These are phyloP conservation scores for Thermochaetoides thermophila DNA, from an alignment of 495 filamentous ascomycete species.

Conservation along the genomic window DNA sequence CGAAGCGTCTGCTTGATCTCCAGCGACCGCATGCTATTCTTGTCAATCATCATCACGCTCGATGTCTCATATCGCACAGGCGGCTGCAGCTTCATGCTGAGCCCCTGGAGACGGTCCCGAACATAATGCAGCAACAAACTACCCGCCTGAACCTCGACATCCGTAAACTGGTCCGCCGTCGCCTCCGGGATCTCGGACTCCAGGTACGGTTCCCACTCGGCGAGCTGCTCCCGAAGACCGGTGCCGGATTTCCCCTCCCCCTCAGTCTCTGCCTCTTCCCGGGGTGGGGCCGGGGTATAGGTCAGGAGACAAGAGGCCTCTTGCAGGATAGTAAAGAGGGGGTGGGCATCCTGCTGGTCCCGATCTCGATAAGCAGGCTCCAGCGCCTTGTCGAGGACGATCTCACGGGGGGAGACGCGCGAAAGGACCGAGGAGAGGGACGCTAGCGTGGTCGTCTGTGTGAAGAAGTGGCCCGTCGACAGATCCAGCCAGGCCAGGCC, in stretches of 20 bases:
- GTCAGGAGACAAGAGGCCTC: constrained; percentile 47
- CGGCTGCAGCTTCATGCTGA: constrained; percentile 73
- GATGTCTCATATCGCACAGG: constrained; percentile 55
- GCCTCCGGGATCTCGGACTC: constrained; percentile 45
- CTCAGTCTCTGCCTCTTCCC: too few species aligned
- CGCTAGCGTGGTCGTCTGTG: constrained; percentile 58
- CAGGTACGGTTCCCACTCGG: constrained; percentile 61
- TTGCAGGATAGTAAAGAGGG: constrained; percentile 29
- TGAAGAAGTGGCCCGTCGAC: constrained; percentile 87
- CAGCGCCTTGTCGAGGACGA: constrained; percentile 56
- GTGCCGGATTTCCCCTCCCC: too few species aligned
- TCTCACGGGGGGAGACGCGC: constrained; percentile 70
- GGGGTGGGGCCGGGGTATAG: too few species aligned
- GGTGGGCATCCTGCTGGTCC: constrained; percentile 22
- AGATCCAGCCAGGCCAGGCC: constrained; percentile 91
- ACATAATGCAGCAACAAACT: constrained; percentile 70
- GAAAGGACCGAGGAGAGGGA: constrained; percentile 65
- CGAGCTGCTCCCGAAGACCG: constrained; percentile 35
- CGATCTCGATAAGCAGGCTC: too few species aligned
- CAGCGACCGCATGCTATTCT: constrained; percentile 72
- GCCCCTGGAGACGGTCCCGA: constrained; percentile 56
- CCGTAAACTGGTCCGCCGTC: constrained; percentile 25
- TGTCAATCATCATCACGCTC: constrained; percentile 81
- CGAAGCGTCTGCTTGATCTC: constrained; percentile 77
- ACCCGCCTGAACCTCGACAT: constrained; percentile 49